These are phyloP conservation scores for Hypoxylon sp. DNA, from an alignment of 2,329 filamentous ascomycete species.

Conservation along the genomic window DNA sequence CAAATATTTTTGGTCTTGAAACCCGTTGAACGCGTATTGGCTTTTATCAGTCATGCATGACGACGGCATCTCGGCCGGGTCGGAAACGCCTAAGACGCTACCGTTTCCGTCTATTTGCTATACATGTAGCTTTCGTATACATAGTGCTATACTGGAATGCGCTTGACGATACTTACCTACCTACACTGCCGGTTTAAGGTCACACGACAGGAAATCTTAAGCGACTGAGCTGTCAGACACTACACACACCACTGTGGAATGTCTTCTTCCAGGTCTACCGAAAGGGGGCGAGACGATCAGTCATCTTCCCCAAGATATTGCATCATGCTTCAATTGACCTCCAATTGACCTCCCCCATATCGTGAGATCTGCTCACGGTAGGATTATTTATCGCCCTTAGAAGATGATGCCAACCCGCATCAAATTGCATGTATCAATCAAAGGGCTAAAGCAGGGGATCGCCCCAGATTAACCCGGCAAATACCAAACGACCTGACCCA, in stretches of 20 bases:
- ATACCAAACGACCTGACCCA: slow-evolving; percentile 37
- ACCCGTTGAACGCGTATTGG: slow-evolving; percentile 42
- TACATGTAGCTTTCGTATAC: slow-evolving; percentile 21
- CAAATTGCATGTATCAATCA: slow-evolving; percentile 32
- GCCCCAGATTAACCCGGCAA: slow-evolving; percentile 41
- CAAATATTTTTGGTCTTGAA: slow-evolving; percentile 41
- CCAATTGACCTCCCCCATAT: too few species aligned
- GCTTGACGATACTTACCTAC: slow-evolving; percentile 17
- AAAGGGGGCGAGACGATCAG: slow-evolving; percentile 50
- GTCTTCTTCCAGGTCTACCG: slow-evolving; percentile 50
- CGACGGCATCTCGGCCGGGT: slow-evolving; percentile 34
- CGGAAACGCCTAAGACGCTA: slow-evolving; percentile 33
- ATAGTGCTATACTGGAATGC: slow-evolving; percentile 39
- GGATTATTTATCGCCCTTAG: slow-evolving; percentile 26
- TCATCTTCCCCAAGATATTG: slow-evolving; percentile 47
- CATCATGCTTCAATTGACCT: slow-evolving; percentile 49
- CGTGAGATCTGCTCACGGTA: slow-evolving; percentile 42
- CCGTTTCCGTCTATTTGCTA: slow-evolving; percentile 30
- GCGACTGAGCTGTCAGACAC: slow-evolving; percentile 47
- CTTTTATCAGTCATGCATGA: slow-evolving; percentile 41
- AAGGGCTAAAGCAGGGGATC: slow-evolving; percentile 32
- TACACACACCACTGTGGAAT: slow-evolving; percentile 45
- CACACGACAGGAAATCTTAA: slow-evolving; percentile 46
- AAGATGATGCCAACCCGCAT: slow-evolving; percentile 51
- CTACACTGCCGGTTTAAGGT: slow-evolving; percentile 49